These are phyloP conservation scores for Leishmania lainsoni DNA, from an alignment of 208 protist species.

Conservation along the genomic window DNA sequence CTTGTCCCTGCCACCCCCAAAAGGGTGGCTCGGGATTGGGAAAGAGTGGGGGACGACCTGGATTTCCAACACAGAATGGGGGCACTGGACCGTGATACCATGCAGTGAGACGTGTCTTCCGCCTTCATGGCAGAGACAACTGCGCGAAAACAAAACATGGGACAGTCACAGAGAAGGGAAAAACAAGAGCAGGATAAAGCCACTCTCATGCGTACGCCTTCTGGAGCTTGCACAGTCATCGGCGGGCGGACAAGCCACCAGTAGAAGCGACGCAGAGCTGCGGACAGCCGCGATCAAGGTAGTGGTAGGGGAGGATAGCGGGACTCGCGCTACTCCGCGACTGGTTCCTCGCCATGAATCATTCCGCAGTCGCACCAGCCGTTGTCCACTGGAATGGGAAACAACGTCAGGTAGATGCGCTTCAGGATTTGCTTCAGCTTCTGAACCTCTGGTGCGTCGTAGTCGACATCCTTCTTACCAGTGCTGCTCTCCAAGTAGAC, in stretches of 20 bases:
- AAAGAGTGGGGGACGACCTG: too few relatives aligned
- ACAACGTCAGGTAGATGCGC: conserved; percentile 90
- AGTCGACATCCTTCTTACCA: conserved; percentile 45
- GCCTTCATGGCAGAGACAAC: too few relatives aligned
- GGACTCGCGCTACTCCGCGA: conserved; percentile 30
- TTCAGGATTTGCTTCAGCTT: conserved; percentile 82
- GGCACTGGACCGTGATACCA: too few relatives aligned
- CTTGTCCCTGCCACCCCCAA: too few relatives aligned
- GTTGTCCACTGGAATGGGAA: conserved; percentile 88
- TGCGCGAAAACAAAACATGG: conserved; percentile 4
- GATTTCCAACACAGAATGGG: too few relatives aligned
- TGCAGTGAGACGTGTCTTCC: too few relatives aligned
- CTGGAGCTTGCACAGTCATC: background rate
- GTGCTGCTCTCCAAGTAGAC: conserved; percentile 64
- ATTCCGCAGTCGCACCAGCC: conserved; percentile 93
- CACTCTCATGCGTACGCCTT: background rate
- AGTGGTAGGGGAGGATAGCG: background rate
- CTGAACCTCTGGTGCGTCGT: conserved; percentile 66
- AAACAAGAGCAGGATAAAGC: background rate
- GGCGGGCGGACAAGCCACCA: background rate
- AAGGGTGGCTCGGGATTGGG: too few relatives aligned
- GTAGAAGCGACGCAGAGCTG: background rate
- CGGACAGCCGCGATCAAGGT: background rate
- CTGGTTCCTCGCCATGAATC: conserved; percentile 70
- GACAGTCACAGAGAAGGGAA: background rate